Evolutionary conservation across 768 basidiomycete genomes (phyloP), one percentile per base, ranked within the genome.

Genomic region (Polyporus arcularius): DNA sequence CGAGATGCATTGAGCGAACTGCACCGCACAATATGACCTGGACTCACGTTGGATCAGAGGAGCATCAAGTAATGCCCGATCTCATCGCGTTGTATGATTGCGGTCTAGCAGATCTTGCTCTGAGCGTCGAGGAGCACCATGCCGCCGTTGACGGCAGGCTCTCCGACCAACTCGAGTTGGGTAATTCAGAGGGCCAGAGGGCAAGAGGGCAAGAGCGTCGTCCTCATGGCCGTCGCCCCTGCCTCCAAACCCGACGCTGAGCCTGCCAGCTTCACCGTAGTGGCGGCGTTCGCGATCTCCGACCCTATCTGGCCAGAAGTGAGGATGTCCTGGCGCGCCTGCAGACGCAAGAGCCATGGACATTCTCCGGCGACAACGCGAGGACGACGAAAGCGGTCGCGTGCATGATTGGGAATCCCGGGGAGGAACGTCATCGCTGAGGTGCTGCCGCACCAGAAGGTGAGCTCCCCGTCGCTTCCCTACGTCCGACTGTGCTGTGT

Each of bases 391-490:
- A 75, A 50, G 88, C 91, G 15, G 87, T 95, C 28, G 92, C 89
- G 0, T 73, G 72, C 58, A 75, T 73, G 57, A 84, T n/a, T 91
- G 1, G 90, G 90, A 3, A 89, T 95, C 55, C 79, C 85, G 0
- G 72, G 77, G 41, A 75, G 75, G 26, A 85, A 90, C 63, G 88
- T 95, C 47, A 85, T 88, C 53, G 92, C 91, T 16, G 89, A 87
- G 0, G 90, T 92, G 0, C 77, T 94, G 6, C 93, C 93, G 3
- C 87, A 91, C 47, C 88, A 90, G 66, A 95, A 95, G 78, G 87
- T 84, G 45, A 46, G 73, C 35, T 49, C 54, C 18, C 15, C 10
- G 3, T 21, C 7, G 21, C 32, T 28, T 32, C 26, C 32, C 26
- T 38, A 12, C 15, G 1, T n/a, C n/a, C 40, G 18, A 32, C 6